Evolutionary conservation across 768 basidiomycete genomes (phyloP).

Genomic region (Tylopilus intermedius): DNA sequence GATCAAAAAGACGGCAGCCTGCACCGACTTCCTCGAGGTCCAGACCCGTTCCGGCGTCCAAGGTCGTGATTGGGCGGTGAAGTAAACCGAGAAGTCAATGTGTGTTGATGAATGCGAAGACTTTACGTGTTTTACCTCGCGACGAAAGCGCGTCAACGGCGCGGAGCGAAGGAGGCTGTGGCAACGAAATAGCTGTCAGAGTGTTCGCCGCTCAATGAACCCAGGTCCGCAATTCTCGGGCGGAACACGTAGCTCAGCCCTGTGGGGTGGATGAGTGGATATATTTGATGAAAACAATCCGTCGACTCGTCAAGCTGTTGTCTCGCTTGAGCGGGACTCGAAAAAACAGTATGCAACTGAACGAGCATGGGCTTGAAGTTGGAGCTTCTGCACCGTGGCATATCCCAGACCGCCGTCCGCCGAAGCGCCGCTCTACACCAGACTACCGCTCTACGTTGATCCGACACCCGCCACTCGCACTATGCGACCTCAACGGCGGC

Average conservation of each 20-base stretch:
- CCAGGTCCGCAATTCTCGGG: conserved; percentile 23
- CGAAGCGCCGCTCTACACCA: no score
- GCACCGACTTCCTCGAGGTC: conserved; percentile 2
- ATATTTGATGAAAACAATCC: background rate
- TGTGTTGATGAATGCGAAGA: conserved; percentile 8
- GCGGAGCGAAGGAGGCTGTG: conserved; percentile 21
- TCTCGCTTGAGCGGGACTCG: background rate
- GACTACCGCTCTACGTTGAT: background rate
- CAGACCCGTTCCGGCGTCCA: background rate
- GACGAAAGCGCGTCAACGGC: conserved; percentile 15
- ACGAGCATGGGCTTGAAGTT: background rate
- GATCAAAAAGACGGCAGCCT: conserved; percentile 6
- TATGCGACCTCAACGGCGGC: no score
- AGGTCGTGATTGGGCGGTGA: conserved; percentile 10
- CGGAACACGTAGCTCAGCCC: background rate
- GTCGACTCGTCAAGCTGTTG: background rate
- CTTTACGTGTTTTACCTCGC: conserved; percentile 23
- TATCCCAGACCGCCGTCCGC: no score
- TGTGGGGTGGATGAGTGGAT: background rate
- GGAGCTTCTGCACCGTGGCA: background rate
- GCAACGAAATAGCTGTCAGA: conserved; percentile 4
- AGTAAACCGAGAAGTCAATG: conserved; percentile 8
- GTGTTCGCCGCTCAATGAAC: conserved; percentile 23
- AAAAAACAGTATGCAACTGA: background rate
- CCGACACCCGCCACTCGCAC: background rate